Percentiles rank a stretch among this genome's conserved stretches.
Evolutionary conservation across 345 rosid species (phyloP).

Genomic region (Crucihimalaya himalaica): DNA sequence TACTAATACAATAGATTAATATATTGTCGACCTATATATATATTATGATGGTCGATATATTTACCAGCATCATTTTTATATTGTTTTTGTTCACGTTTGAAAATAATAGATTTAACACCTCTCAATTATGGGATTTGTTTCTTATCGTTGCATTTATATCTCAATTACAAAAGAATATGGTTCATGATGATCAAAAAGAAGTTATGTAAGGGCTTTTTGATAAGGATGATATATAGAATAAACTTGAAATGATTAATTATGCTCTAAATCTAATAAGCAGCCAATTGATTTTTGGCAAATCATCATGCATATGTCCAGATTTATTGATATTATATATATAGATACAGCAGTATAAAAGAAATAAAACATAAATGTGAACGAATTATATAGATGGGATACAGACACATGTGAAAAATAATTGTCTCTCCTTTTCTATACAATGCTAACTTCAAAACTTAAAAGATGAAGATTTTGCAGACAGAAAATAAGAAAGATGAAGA

Average conservation of each 20-base stretch:
- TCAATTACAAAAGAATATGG: neutral
- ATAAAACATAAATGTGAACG: neutral
- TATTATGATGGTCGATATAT: too few relatives aligned
- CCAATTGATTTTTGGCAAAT: neutral
- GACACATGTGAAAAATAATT: neutral
- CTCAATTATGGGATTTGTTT: neutral
- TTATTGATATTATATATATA: neutral
- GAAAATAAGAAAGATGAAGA: neutral
- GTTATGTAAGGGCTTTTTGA: neutral
- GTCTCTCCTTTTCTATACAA: neutral
- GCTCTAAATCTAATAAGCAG: neutral
- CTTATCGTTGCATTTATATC: neutral
- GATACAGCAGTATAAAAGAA: neutral
- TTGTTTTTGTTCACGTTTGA: neutral
- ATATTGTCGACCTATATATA: too few relatives aligned
- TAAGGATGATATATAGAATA: neutral
- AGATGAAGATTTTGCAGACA: neutral
- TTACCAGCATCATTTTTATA: too few relatives aligned
- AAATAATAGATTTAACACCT: neutral
- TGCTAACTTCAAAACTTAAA: slow-evolving; percentile 5
- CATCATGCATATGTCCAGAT: neutral
- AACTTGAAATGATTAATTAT: neutral
- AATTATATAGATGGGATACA: neutral
- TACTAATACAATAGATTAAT: too few relatives aligned
- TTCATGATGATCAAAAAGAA: neutral